Evolutionary conservation across 306 rosid genomes (phyloP).

Genomic region (Morella rubra): DNA sequence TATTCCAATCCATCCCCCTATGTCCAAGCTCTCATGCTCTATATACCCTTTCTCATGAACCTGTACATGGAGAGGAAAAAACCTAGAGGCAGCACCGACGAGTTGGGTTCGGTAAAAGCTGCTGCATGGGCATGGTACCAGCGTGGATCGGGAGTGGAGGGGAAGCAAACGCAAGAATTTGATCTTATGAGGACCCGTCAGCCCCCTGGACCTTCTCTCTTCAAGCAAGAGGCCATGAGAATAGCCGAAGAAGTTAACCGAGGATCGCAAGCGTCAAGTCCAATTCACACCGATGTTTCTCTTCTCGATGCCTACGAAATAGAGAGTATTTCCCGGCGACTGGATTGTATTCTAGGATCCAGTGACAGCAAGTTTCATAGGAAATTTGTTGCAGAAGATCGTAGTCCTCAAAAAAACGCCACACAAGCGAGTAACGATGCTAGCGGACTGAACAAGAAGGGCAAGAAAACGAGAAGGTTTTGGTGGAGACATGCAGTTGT

Average conservation of each 20-base stretch:
- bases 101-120: constrained; percentile 46
- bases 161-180: constrained; percentile 40
- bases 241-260: constrained; percentile 12
- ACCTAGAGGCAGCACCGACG: constrained; percentile 14
- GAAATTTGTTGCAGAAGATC: background rate
- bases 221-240: constrained; percentile 57
- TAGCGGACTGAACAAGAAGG: constrained; percentile 25
- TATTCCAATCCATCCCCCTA: background rate
- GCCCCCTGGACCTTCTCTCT: constrained; percentile 58
- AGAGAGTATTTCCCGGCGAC: constrained; percentile 47
- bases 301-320: constrained; percentile 71
- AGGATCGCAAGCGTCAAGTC: background rate
- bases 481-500: constrained; percentile 40
- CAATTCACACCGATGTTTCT: constrained; percentile 10
- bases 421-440: background rate
- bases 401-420: background rate
- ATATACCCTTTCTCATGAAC: constrained; percentile 10
- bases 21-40: background rate
- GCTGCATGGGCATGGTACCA: constrained; percentile 97
- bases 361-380: constrained; percentile 6
- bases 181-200: constrained; percentile 21
- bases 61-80: constrained; percentile 37
- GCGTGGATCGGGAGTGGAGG: constrained; percentile 56
- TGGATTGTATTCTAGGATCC: constrained; percentile 45
- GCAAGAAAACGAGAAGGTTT: constrained; percentile 31